Base-by-base conservation (phyloP, 305 asterid species). In the Plantago coronopus region DNA sequence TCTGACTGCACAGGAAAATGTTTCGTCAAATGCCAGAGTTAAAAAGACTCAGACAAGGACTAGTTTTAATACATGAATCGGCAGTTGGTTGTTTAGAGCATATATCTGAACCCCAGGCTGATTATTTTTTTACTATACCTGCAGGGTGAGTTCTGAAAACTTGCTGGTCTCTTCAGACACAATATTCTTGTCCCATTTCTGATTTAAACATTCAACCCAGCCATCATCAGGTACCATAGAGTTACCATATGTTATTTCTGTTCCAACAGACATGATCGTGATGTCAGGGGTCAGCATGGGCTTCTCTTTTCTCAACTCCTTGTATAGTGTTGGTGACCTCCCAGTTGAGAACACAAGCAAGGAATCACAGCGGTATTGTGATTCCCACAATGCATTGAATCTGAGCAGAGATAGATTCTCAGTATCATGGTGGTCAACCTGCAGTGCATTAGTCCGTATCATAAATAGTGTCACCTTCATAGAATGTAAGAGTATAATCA, bases 271-370 rank as follows among this genome's bases (percentile, higher is more conserved):
- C 94, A 83, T 72, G 67, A 93, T 87, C 22, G 97, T 85, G 67
- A 87, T 83, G 62, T 93, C 97, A 66, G 99, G 99, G 66, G 97
- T 93, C 59, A 93, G 64, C 96, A 93, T 74, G 54, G 99, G 99
- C 84, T 93, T 93, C 75, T 93, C 96, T 82, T 87, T 93, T 81
- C 97, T 87, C 67, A 87, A 69, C 74, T 89, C 88, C 73, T 86
- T 83, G 91, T 93, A 93, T 27, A 89, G 68, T 19, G 96, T 83
- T 19, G 91, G 96, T 46, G 99, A 93, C 75, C 99, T 86, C 76
- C 97, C 99, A 63, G 97, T 93, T 19, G 99, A 93, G 82, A 86
- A 93, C 59, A 93, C 97, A 55, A 93, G 78, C 89, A 93, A 69
- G 47, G 99, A 93, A 77, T 82, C 76, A 43, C 70, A 67, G 15